phyloP scores from a whole-genome alignment of 73 alveolate genomes.

The Symbiodinium pilosum region DNA sequence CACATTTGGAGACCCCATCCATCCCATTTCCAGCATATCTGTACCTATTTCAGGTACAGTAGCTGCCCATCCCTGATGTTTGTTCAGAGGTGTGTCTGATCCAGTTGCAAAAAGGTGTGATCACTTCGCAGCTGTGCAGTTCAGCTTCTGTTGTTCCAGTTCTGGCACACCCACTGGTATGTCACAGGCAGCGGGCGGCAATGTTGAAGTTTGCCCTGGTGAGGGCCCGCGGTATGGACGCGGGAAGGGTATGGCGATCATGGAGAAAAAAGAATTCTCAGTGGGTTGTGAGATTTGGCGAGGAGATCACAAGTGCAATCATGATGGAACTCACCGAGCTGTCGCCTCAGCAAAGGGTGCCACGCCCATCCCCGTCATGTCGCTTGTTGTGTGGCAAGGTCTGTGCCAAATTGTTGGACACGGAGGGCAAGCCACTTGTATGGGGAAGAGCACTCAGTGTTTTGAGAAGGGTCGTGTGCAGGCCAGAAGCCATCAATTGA shows the following conservation, averaged over 20 bases:
- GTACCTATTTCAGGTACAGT: no score
- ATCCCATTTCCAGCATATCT: no score
- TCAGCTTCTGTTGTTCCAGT: no score
- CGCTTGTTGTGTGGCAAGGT: conserved; percentile 10
- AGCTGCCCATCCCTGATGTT: no score
- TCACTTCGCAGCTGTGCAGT: no score
- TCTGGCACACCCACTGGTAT: background rate
- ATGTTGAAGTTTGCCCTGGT: conserved; percentile 90
- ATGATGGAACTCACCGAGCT: conserved; percentile 74
- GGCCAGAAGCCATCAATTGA: background rate
- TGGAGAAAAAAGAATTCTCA: background rate
- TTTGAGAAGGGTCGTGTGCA: background rate
- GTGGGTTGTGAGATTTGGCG: background rate
- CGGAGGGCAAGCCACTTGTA: conserved; percentile 76
- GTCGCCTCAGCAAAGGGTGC: background rate
- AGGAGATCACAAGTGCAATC: conserved; percentile 93
- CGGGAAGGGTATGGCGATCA: background rate
- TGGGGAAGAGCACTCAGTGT: conserved; percentile 17
- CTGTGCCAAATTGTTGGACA: conserved; percentile 56
- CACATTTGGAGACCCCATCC: no score
- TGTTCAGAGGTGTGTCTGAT: no score
- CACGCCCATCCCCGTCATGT: background rate
- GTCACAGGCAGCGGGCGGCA: conserved; percentile 43
- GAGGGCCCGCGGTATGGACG: conserved; percentile 91
- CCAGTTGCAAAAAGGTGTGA: no score